Evolutionary conservation across 805 yeast genomes (phyloP).

Genomic region (Nematodospora valgi): DNA sequence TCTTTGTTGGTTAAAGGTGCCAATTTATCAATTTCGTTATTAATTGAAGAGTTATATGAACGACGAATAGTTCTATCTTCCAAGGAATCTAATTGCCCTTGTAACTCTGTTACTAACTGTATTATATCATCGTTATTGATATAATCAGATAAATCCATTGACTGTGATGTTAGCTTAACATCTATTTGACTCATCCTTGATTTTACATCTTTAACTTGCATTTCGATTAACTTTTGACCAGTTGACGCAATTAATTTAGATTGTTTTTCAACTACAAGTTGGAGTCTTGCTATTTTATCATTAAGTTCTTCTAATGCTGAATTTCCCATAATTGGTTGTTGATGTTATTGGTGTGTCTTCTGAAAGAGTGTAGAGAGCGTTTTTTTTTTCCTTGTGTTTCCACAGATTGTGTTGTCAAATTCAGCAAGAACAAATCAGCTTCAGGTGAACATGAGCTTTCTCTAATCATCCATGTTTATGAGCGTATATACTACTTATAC

Average conservation of each 20-base stretch:
- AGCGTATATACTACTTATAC: not conserved
- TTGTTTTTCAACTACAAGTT: slow-evolving; percentile 60
- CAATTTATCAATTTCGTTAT: slow-evolving; percentile 31
- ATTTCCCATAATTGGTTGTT: slow-evolving; percentile 3
- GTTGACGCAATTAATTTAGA: slow-evolving; percentile 64
- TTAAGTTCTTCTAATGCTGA: slow-evolving; percentile 24
- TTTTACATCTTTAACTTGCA: slow-evolving; percentile 59
- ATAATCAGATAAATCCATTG: slow-evolving; percentile 50
- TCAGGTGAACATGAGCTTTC: not conserved
- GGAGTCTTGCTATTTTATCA: slow-evolving; percentile 50
- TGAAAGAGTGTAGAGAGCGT: not conserved
- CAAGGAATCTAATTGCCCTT: slow-evolving; percentile 74
- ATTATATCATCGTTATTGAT: slow-evolving; percentile 82
- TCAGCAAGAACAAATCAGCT: no score
- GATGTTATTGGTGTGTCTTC: slow-evolving; percentile 1
- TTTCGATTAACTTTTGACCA: slow-evolving; percentile 70
- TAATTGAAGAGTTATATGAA: slow-evolving; percentile 50
- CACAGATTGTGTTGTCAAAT: no score
- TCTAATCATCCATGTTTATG: not conserved
- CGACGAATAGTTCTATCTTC: slow-evolving; percentile 79
- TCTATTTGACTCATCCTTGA: slow-evolving; percentile 27
- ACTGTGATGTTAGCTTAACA: slow-evolving; percentile 8
- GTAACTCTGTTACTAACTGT: slow-evolving; percentile 84
- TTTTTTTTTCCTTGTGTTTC: not conserved
- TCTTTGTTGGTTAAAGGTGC: slow-evolving; percentile 76